Evolutionary conservation across 164 flowering plant species (phyloP).

Genomic region (Tetrastigma voinierianum): DNA sequence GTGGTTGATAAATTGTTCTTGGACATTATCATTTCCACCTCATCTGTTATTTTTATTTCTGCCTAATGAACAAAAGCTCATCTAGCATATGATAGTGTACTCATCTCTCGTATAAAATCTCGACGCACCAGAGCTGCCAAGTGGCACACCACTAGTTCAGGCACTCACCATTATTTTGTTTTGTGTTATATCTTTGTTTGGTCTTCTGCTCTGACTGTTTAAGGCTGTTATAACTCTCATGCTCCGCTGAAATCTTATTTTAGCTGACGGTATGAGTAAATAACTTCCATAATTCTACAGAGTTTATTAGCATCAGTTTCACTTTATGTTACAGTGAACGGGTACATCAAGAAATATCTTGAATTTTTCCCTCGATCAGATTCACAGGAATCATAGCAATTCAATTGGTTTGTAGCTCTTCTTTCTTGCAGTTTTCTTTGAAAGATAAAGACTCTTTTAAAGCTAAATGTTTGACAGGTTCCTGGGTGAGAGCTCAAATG

Average conservation of each 20-base stretch:
- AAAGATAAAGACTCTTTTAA: background rate
- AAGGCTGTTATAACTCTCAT: conserved; percentile 6
- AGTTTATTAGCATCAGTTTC: conserved; percentile 78
- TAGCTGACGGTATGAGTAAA: conserved; percentile 90
- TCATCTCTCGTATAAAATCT: conserved; percentile 91
- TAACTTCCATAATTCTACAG: conserved; percentile 94
- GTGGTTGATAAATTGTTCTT: too few species aligned
- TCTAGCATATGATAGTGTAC: conserved; percentile 83
- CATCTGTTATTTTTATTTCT: background rate
- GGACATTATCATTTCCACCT: too few species aligned
- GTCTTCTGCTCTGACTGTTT: background rate
- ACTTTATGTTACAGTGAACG: conserved; percentile 88
- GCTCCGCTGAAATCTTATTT: conserved; percentile 60
- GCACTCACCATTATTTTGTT: conserved; percentile 28
- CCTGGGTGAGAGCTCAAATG: conserved; percentile 97
- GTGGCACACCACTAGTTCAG: conserved; percentile 95
- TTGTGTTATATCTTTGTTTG: background rate
- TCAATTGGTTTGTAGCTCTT: conserved; percentile 70
- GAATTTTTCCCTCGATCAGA: conserved; percentile 77
- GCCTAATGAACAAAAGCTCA: background rate
- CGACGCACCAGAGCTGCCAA: conserved; percentile 86
- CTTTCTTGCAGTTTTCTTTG: background rate
- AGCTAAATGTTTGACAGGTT: conserved; percentile 54
- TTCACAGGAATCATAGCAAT: conserved; percentile 90
- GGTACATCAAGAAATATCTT: conserved; percentile 93